Conservation (phyloP, 1,284 basidiomycete genomes). For the Puccinia coronata region DNA sequence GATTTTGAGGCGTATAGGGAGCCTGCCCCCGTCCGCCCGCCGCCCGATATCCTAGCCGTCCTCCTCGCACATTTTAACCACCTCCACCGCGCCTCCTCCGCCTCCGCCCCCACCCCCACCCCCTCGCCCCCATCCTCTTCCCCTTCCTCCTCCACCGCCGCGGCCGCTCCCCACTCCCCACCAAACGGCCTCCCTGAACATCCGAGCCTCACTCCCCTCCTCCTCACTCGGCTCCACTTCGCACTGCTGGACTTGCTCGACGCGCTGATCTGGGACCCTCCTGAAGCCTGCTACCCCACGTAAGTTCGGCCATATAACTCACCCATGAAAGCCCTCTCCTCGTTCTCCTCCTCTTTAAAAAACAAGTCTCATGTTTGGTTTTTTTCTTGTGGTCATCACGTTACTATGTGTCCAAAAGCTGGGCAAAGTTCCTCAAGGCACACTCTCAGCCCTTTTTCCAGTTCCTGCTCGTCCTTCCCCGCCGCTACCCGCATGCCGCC, state of each 20-base stretch:
- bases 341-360: too few relatives aligned
- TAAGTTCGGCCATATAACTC: background rate
- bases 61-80: too few relatives aligned
- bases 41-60: background rate
- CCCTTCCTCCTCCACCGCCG: background rate
- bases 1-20: background rate
- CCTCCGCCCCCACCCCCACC: too few relatives aligned
- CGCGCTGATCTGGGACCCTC: slow-evolving; percentile 29
- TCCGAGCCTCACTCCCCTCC: background rate
- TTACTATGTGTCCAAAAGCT: background rate
- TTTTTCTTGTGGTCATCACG: background rate
- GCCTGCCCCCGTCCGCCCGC: background rate
- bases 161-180: background rate
- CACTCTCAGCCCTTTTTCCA: background rate
- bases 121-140: background rate
- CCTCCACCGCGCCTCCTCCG: too few relatives aligned
- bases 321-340: too few relatives aligned
- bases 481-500: background rate
- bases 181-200: background rate
- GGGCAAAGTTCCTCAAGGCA: background rate
- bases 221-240: background rate
- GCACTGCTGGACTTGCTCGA: slow-evolving; percentile 6
- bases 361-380: background rate
- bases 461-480: background rate
- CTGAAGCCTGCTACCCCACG: slow-evolving; percentile 27